These are phyloP conservation scores for Hymenotorrendiella dingleyae DNA, from an alignment of 2,329 filamentous ascomycete species.

Conservation along the genomic window DNA sequence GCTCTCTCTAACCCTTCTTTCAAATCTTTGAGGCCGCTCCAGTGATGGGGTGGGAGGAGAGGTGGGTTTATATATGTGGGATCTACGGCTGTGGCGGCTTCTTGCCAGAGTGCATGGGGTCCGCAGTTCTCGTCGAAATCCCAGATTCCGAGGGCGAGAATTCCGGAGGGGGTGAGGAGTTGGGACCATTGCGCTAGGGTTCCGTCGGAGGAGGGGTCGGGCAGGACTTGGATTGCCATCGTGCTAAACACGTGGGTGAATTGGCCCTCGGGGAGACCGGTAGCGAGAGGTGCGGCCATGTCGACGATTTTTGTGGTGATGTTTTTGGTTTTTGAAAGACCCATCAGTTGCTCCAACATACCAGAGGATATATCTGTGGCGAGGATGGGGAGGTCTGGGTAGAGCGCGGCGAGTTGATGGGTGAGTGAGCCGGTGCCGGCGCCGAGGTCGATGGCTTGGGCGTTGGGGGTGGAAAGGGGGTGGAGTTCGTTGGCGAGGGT, in stretches of 20 bases:
- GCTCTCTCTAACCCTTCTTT: slow-evolving; percentile 1
- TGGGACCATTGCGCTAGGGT: slow-evolving; percentile 1
- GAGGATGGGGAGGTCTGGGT: slow-evolving; percentile 2
- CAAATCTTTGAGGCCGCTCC: background rate
- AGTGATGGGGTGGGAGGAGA: background rate
- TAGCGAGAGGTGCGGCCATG: slow-evolving; percentile 5
- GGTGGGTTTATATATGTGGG: slow-evolving; percentile 2
- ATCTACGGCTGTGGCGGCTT: slow-evolving; percentile 1
- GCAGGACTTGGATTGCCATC: slow-evolving; percentile 7
- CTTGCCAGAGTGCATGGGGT: slow-evolving; percentile 3
- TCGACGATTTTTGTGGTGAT: slow-evolving; percentile 9
- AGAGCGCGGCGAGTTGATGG: background rate
- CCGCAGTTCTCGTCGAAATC: slow-evolving; percentile 7
- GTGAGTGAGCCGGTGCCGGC: slow-evolving; percentile 6
- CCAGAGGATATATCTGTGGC: slow-evolving; percentile 8
- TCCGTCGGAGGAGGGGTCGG: background rate
- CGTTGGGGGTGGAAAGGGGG: background rate
- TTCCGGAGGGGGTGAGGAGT: slow-evolving; percentile 1
- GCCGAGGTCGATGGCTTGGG: slow-evolving; percentile 5
- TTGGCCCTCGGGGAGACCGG: background rate
- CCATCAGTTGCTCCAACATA: slow-evolving; percentile 2
- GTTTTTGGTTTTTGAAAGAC: background rate
- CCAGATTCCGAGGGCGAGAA: slow-evolving; percentile 4
- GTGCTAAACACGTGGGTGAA: slow-evolving; percentile 10
- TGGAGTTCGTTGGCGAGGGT: background rate